Conservation (phyloP, 2,329 filamentous ascomycete species). For the Rutstroemia sp. region DNA sequence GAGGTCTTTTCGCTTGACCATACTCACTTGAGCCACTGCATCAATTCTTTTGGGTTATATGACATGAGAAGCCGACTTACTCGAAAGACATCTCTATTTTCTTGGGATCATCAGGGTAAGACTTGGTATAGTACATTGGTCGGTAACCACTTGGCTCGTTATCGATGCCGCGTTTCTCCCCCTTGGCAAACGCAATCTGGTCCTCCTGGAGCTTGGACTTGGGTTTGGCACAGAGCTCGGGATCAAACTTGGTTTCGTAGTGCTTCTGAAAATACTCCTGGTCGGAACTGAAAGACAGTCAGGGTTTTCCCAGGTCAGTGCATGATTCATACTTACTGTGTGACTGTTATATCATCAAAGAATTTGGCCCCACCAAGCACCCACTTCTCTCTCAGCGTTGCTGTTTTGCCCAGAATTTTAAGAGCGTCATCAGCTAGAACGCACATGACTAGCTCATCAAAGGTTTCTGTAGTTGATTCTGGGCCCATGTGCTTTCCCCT, state of each 20-base stretch:
- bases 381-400: slow-evolving; percentile 53
- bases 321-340: slow-evolving; percentile 35
- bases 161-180: slow-evolving; percentile 44
- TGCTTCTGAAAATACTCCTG: slow-evolving; percentile 57
- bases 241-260: slow-evolving; percentile 55
- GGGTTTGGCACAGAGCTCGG: slow-evolving; percentile 42
- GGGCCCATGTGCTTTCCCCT: slow-evolving; percentile 31
- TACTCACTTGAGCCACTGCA: not conserved
- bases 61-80: not conserved
- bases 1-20: not conserved
- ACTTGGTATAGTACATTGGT: slow-evolving; percentile 60
- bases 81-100: slow-evolving; percentile 68
- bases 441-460: slow-evolving; percentile 61
- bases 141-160: slow-evolving; percentile 44
- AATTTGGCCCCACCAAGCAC: slow-evolving; percentile 66
- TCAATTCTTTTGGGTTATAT: not conserved
- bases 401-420: slow-evolving; percentile 48
- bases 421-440: slow-evolving; percentile 58
- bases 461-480: slow-evolving; percentile 42
- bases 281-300: slow-evolving; percentile 37
- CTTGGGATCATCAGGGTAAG: slow-evolving; percentile 46
- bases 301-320: not conserved
- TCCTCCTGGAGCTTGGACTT: slow-evolving; percentile 34
- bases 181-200: slow-evolving; percentile 36
- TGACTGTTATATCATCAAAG: slow-evolving; percentile 64